Percentiles rank a stretch among this genome's conserved stretches.
These are phyloP conservation scores for Talaromyces thailandensis DNA, from an alignment of 495 filamentous ascomycete genomes.

Conservation along the genomic window DNA sequence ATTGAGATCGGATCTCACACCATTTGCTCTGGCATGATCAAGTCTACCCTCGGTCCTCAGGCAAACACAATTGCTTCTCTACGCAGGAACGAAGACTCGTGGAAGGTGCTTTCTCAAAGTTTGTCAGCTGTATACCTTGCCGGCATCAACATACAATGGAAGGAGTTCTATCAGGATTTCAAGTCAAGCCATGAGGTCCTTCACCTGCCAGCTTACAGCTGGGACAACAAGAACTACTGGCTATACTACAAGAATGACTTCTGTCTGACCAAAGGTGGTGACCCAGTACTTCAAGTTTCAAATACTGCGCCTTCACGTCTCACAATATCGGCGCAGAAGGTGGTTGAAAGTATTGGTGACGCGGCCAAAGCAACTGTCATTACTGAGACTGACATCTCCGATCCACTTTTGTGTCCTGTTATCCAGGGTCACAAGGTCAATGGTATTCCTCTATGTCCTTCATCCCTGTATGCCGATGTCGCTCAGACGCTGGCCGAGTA, in stretches of 20 bases:
- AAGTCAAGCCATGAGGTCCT: constrained; percentile 49
- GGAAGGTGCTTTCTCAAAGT: constrained; percentile 53
- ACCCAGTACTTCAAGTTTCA: constrained; percentile 13
- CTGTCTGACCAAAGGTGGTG: constrained; percentile 35
- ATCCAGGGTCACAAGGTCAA: constrained; percentile 71
- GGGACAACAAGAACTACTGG: constrained; percentile 79
- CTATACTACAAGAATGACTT: constrained; percentile 60
- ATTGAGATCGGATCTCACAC: constrained; percentile 65
- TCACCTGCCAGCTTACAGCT: constrained; percentile 64
- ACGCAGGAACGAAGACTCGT: constrained; percentile 46
- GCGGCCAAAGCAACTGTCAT: constrained; percentile 45
- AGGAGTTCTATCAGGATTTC: constrained; percentile 72
- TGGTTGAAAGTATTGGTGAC: constrained; percentile 49
- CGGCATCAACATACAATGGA: constrained; percentile 66
- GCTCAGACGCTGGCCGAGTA: constrained; percentile 66
- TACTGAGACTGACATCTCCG: constrained; percentile 57
- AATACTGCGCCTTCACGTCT: constrained; percentile 27
- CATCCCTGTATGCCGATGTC: constrained; percentile 69
- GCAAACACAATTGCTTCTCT: constrained; percentile 52
- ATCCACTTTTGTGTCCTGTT: constrained; percentile 48
- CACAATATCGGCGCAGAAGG: constrained; percentile 33
- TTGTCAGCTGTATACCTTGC: constrained; percentile 52
- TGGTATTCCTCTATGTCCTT: constrained; percentile 45
- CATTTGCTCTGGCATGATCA: constrained; percentile 61
- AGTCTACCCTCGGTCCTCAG: constrained; percentile 50